Base-by-base conservation (phyloP, 2,329 filamentous ascomycete species). In the Pyrenophora graminea region DNA sequence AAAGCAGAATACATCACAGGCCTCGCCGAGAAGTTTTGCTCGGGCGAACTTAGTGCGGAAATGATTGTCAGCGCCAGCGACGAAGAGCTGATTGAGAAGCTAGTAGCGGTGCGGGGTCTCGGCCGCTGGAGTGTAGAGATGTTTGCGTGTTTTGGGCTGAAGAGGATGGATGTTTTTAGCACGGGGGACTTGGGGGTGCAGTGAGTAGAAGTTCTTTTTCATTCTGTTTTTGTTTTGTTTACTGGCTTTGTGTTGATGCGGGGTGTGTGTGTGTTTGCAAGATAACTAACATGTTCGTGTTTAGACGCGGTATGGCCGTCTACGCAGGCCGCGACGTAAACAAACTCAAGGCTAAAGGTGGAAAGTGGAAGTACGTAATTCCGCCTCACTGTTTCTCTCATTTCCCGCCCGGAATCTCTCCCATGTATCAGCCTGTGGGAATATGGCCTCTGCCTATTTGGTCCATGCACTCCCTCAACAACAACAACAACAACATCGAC, bases 131-230 rank as follows among this genome's bases (percentile, higher is more conserved):
- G 87, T 40, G 91, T 96, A 12, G 92, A 68, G 42, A 69, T 99
- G 94, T 99, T 99, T 79, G 90, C 92, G 42, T 91, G 89, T 74
- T 97, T 99, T 74, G 89, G 85, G n/a, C 79, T 99, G 34, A 97
- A 97, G 80, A 82, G 92, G 10, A 88, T 91, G 81, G 93, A 99
- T 75, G 90, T 99, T 18, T 96, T 97, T 71, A 91, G 88, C 18
- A 87, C 90, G 1, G 93, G 94, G 1, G 93, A 99, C 75, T 76
- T 99, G 55, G 94, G 94, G 4, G 90, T 99, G 39, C 94, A 97
- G 82, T 83, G 70, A 73, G 81, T 80, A 12, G 8, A 3, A 15
- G 1, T 15, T 15, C 19, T n/a, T 27, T 33, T 31, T 17, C 23
- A 18, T 39, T 21, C 39, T 18, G 9, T 12, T 31, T 15, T 27